phyloP scores from a whole-genome alignment of 2,329 filamentous ascomycete genomes.

The Colletotrichum shisoi region DNA sequence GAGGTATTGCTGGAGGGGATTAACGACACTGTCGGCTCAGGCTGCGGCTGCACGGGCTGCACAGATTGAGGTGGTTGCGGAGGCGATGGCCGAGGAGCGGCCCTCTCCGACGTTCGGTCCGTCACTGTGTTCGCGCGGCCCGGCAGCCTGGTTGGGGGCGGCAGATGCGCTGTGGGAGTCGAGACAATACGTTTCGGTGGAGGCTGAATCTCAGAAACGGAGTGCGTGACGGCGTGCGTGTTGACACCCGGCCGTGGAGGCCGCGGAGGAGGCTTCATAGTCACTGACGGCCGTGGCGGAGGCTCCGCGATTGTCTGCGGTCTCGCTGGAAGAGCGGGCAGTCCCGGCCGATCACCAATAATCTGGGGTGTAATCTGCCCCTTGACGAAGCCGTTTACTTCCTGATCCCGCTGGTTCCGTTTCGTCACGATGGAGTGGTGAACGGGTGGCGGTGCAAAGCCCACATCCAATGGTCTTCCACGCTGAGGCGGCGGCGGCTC shows the following conservation, averaged over 20 bases:
- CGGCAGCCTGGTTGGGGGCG: conserved; percentile 43
- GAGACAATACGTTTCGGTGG: conserved; percentile 43
- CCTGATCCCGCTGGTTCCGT: conserved; percentile 56
- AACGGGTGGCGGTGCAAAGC: conserved; percentile 62
- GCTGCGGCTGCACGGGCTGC: conserved; percentile 34
- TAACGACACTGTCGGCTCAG: conserved; percentile 53
- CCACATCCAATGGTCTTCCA: conserved; percentile 47
- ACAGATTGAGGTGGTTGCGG: conserved; percentile 28
- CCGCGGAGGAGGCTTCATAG: conserved; percentile 54
- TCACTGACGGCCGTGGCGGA: conserved; percentile 43
- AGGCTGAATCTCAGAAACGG: conserved; percentile 41
- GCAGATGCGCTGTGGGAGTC: conserved; percentile 38
- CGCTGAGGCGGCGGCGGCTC: conserved; percentile 42
- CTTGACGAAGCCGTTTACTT: conserved; percentile 52
- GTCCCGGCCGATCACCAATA: conserved; percentile 51
- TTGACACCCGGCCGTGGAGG: conserved; percentile 51
- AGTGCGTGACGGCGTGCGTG: conserved; percentile 43
- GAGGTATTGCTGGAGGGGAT: conserved; percentile 44
- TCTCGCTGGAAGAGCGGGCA: conserved; percentile 59
- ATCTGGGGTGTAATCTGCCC: conserved; percentile 52
- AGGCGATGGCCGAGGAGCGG: conserved; percentile 45
- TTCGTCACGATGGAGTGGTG: conserved; percentile 59
- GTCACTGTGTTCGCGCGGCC: conserved; percentile 51
- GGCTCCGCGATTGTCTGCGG: conserved; percentile 52
- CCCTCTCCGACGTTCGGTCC: conserved; percentile 53